A percentile compares a stretch with the other conserved stretches of the same genome.
Evolutionary conservation across 768 basidiomycete genomes (phyloP).

Genomic region (Tulasnella sp.): DNA sequence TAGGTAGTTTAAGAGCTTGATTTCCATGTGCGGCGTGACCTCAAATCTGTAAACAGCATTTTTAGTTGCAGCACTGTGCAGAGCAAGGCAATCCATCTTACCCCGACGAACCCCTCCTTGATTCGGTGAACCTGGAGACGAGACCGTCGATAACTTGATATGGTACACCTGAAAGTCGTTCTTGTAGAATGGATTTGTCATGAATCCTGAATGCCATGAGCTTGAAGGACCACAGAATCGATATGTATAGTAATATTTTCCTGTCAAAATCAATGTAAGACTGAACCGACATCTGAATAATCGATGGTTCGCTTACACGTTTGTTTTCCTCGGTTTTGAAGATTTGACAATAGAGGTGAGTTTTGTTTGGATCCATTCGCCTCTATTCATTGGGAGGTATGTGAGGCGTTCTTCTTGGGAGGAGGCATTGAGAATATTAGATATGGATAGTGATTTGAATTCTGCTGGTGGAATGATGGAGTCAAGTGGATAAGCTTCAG

Average conservation of each 20-base stretch:
- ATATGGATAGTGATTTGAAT: slow-evolving; percentile 57
- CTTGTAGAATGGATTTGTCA: slow-evolving; percentile 40
- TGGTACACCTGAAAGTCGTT: slow-evolving; percentile 47
- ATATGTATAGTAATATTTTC: slow-evolving; percentile 67
- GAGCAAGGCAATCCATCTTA: slow-evolving; percentile 26
- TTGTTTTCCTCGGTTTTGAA: slow-evolving; percentile 43
- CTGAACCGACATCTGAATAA: background rate
- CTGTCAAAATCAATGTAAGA: slow-evolving; percentile 29
- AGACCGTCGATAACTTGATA: slow-evolving; percentile 58
- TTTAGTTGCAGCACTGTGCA: background rate
- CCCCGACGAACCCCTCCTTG: slow-evolving; percentile 50
- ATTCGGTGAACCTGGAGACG: slow-evolving; percentile 69
- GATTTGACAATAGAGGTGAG: slow-evolving; percentile 32
- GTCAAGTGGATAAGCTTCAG: slow-evolving; percentile 59
- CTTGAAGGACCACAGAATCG: slow-evolving; percentile 65
- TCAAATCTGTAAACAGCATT: slow-evolving; percentile 27
- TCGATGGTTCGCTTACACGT: slow-evolving; percentile 36
- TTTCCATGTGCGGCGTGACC: slow-evolving; percentile 55
- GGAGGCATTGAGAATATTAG: slow-evolving; percentile 41
- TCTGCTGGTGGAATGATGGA: slow-evolving; percentile 70
- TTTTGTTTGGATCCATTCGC: slow-evolving; percentile 61
- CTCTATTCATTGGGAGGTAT: slow-evolving; percentile 49
- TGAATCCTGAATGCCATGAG: slow-evolving; percentile 27
- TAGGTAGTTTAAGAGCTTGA: slow-evolving; percentile 60
- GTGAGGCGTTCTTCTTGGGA: slow-evolving; percentile 35